Conservation (phyloP, 2,329 filamentous ascomycete genomes). For the Colletotrichum godetiae region DNA sequence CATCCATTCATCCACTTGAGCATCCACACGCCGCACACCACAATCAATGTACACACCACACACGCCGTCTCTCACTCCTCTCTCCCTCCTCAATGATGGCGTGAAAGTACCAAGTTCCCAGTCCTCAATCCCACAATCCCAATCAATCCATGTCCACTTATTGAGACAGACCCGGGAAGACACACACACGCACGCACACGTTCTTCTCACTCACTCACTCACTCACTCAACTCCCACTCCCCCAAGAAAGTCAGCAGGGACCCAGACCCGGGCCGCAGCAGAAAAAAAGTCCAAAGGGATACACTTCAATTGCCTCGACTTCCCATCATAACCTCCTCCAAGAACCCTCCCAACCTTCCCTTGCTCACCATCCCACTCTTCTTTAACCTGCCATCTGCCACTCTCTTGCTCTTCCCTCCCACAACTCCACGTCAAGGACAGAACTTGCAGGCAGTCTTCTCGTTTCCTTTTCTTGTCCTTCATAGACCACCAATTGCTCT, state of each 20-base stretch:
- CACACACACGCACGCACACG: neutral
- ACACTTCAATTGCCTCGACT: slow-evolving; percentile 31
- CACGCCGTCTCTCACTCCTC: slow-evolving; percentile 5
- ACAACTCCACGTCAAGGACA: slow-evolving; percentile 29
- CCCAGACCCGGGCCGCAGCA: slow-evolving; percentile 20
- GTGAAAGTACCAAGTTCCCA: slow-evolving; percentile 23
- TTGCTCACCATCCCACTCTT: slow-evolving; percentile 29
- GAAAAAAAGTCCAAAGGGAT: slow-evolving; percentile 31
- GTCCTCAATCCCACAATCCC: slow-evolving; percentile 30
- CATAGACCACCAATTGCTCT: slow-evolving; percentile 35
- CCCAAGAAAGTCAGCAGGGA: slow-evolving; percentile 16
- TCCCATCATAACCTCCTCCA: slow-evolving; percentile 28
- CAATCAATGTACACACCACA: neutral
- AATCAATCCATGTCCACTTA: slow-evolving; percentile 30
- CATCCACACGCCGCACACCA: slow-evolving; percentile 3
- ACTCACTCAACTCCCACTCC: slow-evolving; percentile 12
- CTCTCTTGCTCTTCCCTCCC: slow-evolving; percentile 7
- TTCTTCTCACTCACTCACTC: slow-evolving; percentile 1
- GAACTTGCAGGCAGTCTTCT: slow-evolving; percentile 31
- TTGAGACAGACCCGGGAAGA: slow-evolving; percentile 27
- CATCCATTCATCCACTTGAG: slow-evolving; percentile 30
- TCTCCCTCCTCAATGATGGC: slow-evolving; percentile 14
- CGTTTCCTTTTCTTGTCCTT: slow-evolving; percentile 36
- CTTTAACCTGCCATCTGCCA: slow-evolving; percentile 36
- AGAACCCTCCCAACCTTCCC: slow-evolving; percentile 27